These are phyloP conservation scores for Vicia villosa DNA, from an alignment of 306 rosid species.

Conservation along the genomic window DNA sequence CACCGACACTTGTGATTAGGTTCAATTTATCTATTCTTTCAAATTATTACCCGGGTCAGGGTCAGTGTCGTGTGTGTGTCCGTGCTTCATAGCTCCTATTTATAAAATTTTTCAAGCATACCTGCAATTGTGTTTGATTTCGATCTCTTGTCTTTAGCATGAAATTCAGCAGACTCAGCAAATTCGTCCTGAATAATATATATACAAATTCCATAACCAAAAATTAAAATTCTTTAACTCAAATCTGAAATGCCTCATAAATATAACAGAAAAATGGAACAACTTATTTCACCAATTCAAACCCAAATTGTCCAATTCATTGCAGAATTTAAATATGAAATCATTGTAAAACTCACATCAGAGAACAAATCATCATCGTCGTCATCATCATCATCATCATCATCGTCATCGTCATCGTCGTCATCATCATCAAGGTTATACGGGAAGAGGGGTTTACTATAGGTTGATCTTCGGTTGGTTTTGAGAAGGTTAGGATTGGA, in stretches of 20 bases:
- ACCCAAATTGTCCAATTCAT: not conserved
- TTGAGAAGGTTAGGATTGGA: constrained; percentile 76
- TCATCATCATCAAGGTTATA: constrained; percentile 55
- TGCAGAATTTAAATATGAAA: not conserved
- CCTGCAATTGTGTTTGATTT: constrained; percentile 45
- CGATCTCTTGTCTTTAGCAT: constrained; percentile 50
- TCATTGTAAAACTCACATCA: constrained; percentile 54
- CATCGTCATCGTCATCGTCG: constrained; percentile 45
- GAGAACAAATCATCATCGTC: constrained; percentile 49
- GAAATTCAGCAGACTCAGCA: constrained; percentile 56
- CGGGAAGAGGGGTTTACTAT: constrained; percentile 53
- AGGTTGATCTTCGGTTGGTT: constrained; percentile 63
- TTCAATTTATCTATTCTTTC: too few relatives aligned
- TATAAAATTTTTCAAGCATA: constrained; percentile 5
- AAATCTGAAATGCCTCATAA: not conserved
- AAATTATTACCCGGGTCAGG: too few relatives aligned
- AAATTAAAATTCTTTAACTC: constrained; percentile 12
- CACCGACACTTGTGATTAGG: too few relatives aligned
- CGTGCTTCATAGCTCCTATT: not conserved
- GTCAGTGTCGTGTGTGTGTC: too few relatives aligned
- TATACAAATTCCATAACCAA: constrained; percentile 18
- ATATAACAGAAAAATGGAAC: not conserved
- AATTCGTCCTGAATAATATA: constrained; percentile 62
- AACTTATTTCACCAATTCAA: not conserved
- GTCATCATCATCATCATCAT: constrained; percentile 27